Evolutionary conservation across 2,329 filamentous ascomycete genomes (phyloP).

Genomic region (Chaetomium globosum): DNA sequence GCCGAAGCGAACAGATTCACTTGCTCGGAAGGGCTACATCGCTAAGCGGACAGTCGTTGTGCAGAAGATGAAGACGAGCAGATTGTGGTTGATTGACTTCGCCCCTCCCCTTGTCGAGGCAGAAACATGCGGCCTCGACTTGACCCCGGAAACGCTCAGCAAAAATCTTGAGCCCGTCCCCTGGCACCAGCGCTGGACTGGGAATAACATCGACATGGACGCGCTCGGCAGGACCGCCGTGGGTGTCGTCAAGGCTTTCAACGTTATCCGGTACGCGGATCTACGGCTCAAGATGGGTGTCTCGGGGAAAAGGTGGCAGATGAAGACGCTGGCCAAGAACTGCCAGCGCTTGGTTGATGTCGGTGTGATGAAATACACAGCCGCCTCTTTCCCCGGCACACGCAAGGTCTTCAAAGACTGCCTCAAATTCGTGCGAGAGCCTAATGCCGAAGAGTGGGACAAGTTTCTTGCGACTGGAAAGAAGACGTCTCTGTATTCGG

Average conservation of each 20-base stretch:
- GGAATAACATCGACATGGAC: slow-evolving; percentile 60
- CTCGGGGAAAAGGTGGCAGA: slow-evolving; percentile 58
- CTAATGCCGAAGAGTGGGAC: slow-evolving; percentile 60
- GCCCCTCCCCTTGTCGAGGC: slow-evolving; percentile 50
- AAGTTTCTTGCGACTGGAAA: slow-evolving; percentile 57
- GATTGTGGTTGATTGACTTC: slow-evolving; percentile 62
- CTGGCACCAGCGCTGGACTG: slow-evolving; percentile 60
- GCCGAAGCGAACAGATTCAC: slow-evolving; percentile 61
- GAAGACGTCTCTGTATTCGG: slow-evolving; percentile 39
- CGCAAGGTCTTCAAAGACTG: slow-evolving; percentile 62
- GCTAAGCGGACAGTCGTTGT: slow-evolving; percentile 63
- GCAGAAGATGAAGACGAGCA: slow-evolving; percentile 63
- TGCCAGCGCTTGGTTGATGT: slow-evolving; percentile 60
- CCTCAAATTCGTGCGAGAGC: slow-evolving; percentile 60
- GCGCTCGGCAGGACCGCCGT: slow-evolving; percentile 61
- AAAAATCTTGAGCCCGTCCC: slow-evolving; percentile 57
- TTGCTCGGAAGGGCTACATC: slow-evolving; percentile 64
- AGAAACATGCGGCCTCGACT: slow-evolving; percentile 38
- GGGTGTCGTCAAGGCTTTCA: slow-evolving; percentile 60
- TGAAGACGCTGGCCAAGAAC: slow-evolving; percentile 62
- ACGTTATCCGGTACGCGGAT: slow-evolving; percentile 60
- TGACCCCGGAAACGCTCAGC: slow-evolving; percentile 41
- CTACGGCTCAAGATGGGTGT: slow-evolving; percentile 61
- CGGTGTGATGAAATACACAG: slow-evolving; percentile 60
- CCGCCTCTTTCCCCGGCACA: slow-evolving; percentile 54